Evolutionary conservation across 2,329 filamentous ascomycete species (phyloP).

Genomic region (Colletotrichum sp.): DNA sequence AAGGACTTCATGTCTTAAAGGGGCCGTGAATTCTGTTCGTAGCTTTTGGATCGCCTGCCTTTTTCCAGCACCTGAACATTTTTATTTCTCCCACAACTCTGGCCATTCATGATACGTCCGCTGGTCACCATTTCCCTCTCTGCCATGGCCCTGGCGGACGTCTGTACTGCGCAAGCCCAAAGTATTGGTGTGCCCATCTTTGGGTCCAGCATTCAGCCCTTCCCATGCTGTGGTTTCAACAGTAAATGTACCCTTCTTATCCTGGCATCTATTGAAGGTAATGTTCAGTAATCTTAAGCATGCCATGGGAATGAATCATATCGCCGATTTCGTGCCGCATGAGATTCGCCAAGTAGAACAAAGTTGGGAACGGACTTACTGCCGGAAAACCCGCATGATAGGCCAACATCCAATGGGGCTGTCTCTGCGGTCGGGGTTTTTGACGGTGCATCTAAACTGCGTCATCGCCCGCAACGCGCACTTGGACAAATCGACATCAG

Average conservation of each 20-base stretch:
- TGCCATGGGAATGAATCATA: neutral
- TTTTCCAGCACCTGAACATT: neutral
- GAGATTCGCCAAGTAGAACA: neutral
- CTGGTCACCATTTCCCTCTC: neutral
- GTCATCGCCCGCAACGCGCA: constrained; percentile 64
- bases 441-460: constrained; percentile 66
- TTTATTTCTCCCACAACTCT: constrained; percentile 7
- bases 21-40: neutral
- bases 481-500: constrained; percentile 53
- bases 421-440: constrained; percentile 47
- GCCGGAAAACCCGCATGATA: constrained; percentile 64
- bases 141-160: neutral
- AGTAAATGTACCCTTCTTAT: constrained; percentile 61
- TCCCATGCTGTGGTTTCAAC: constrained; percentile 72
- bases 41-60: neutral
- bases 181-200: neutral
- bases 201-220: constrained; percentile 24
- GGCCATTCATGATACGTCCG: constrained; percentile 8
- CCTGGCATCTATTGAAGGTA: constrained; percentile 54
- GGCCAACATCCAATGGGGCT: constrained; percentile 61
- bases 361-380: constrained; percentile 44
- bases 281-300: neutral
- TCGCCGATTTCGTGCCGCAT: neutral
- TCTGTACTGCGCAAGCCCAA: neutral
- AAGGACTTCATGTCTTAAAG: neutral